These are phyloP conservation scores for Yamadazyma atmosphaerica DNA, from an alignment of 1,139 yeast species.

Conservation along the genomic window DNA sequence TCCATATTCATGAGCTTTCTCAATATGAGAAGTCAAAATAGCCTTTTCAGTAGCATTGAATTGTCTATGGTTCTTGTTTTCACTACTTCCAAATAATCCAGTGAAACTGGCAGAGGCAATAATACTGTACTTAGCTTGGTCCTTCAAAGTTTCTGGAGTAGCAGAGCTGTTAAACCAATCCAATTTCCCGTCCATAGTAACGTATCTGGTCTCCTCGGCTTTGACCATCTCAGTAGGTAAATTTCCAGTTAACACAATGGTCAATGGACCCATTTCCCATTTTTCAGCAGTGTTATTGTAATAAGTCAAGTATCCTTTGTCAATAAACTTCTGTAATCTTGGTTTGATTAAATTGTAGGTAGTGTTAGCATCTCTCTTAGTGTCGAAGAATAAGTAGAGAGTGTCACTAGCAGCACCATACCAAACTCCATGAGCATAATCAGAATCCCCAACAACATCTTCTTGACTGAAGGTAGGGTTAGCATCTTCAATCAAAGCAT, in stretches of 20 bases:
- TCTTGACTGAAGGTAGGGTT: constrained; percentile 26
- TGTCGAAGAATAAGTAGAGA: constrained; percentile 43
- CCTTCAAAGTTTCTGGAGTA: constrained; percentile 16
- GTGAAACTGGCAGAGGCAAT: constrained; percentile 38
- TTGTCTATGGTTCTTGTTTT: constrained; percentile 11
- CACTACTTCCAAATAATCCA: constrained; percentile 26
- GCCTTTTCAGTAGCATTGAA: constrained; percentile 25
- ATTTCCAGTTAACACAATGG: constrained; percentile 43
- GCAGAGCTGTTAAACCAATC: constrained; percentile 20
- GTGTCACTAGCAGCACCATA: constrained; percentile 40
- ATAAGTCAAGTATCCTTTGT: constrained; percentile 32
- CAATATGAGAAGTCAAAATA: constrained; percentile 20
- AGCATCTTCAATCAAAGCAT: constrained; percentile 46
- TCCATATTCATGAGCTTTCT: constrained; percentile 33
- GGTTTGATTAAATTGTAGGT: constrained; percentile 34
- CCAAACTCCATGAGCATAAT: constrained; percentile 30
- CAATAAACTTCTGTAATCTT: constrained; percentile 33
- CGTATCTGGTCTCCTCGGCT: constrained; percentile 28
- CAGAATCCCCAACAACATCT: constrained; percentile 11
- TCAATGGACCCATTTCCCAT: constrained; percentile 35
- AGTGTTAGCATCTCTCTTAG: constrained; percentile 34
- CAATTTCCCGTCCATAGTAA: constrained; percentile 40
- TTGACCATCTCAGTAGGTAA: constrained; percentile 34
- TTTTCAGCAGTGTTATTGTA: constrained; percentile 26
- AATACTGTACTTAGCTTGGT: constrained; percentile 30